Evolutionary conservation across 352 stramenopile genomes (phyloP), one percentile per base, ranked within the genome.

Genomic region (Phytophthora hybrid): DNA sequence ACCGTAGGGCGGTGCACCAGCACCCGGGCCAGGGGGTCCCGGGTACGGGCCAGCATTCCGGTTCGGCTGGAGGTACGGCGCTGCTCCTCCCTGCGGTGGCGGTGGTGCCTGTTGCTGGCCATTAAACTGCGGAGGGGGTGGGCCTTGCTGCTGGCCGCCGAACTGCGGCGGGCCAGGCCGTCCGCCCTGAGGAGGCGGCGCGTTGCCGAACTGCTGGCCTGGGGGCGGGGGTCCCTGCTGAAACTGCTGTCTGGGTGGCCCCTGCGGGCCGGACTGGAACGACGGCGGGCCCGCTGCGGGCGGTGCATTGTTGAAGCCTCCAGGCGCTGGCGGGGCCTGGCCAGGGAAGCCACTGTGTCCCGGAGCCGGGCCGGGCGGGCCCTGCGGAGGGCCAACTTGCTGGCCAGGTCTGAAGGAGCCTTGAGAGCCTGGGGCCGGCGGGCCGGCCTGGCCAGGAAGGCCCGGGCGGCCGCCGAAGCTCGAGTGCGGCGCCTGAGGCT

Each of bases 31-130:
- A 57, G 68, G 61, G 5, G 73, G 68, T 44, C 58, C 68, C 3
- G 71, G 52, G 6, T 81, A 84, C 26, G 76, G 76, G 55, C 76
- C 75, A 31, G 78, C 76, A 58, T 81, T 80, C 0, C 76, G 69
- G 37, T 81, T 80, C 18, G 77, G 76, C 69, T 78, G 67, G 44
- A 81, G 69, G 18, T 77, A 76, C 26, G 75, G 73, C 5, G 69
- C 66, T 47, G 74, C 64, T 71, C 71, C 77, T 55, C 59, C 71
- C 37, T 76, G 74, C 32, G 49, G 57, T 37, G 69, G 69, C 13
- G 51, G 72, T 5, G 55, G 66, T 47, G 64, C 67, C 16, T 78
- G 74, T 19, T 73, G 76, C 13, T 77, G 74, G 13, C 47, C 63
- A 34, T 60, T 67, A 59, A 74, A 79, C 46, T 73, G 75, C 9